These are phyloP conservation scores for Pseudogymnoascus sp. DNA, from an alignment of 2,329 filamentous ascomycete species.

Conservation along the genomic window DNA sequence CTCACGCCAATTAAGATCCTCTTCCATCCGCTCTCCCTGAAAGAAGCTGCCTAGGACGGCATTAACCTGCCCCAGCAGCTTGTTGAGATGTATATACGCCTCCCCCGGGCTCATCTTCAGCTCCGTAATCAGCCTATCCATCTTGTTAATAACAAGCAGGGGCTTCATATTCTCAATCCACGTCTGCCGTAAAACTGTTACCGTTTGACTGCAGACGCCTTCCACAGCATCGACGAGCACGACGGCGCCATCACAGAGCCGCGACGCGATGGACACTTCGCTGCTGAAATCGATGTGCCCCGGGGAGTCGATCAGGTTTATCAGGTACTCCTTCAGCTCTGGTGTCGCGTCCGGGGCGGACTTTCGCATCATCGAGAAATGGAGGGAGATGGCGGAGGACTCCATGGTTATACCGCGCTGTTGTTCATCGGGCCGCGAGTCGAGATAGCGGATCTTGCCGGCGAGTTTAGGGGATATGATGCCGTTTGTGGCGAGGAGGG, in stretches of 20 bases:
- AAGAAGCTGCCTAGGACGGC: constrained; percentile 96
- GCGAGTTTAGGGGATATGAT: constrained; percentile 97
- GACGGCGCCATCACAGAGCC: constrained; percentile 87
- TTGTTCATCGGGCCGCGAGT: constrained; percentile 94
- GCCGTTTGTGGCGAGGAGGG: constrained; percentile 94
- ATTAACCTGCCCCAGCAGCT: constrained; percentile 90
- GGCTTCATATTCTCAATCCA: constrained; percentile 96
- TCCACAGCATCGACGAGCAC: constrained; percentile 95
- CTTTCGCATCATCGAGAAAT: constrained; percentile 83
- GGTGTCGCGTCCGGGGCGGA: constrained; percentile 58
- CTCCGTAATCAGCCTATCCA: constrained; percentile 89
- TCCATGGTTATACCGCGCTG: constrained; percentile 99
- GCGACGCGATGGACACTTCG: constrained; percentile 91
- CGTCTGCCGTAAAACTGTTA: constrained; percentile 87
- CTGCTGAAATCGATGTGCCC: constrained; percentile 98
- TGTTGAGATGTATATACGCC: constrained; percentile 81
- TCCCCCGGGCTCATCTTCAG: constrained; percentile 86
- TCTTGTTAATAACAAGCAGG: constrained; percentile 94
- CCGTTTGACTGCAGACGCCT: constrained; percentile 96
- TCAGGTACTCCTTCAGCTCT: constrained; percentile 78
- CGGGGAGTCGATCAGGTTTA: constrained; percentile 96
- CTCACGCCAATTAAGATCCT: constrained; percentile 93
- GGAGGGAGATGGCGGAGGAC: constrained; percentile 92
- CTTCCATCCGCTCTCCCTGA: constrained; percentile 96
- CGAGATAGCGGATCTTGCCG: constrained; percentile 94